Base-by-base conservation (phyloP, 176 grass and related monocot genomes). In the Poa annua region DNA sequence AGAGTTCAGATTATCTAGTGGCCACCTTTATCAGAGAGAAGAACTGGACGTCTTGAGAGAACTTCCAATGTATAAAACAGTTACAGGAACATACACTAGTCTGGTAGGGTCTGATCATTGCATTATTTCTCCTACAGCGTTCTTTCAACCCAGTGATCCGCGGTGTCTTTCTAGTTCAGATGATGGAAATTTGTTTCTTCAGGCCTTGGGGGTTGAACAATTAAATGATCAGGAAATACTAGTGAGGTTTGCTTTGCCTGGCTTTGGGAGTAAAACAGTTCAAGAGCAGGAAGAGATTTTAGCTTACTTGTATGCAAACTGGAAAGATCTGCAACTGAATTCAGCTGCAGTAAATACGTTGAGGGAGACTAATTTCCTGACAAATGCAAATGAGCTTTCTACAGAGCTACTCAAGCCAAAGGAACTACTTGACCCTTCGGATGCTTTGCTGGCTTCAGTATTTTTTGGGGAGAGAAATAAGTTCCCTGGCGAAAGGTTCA, bases 231-330 rank as follows among this genome's bases (percentile, higher is more conserved):
- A 98, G 57, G 90, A 95, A 85, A 85, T 93, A 83, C 64, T 98
- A 59, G 87, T 98, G 80, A 94, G 83, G 85, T 98, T 98, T 93
- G 95, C 92, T 20, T 89, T 98, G 78, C 92, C 92, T 81, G 80
- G 34, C 56, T 98, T 98, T 93, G 86, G 80, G 66, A 91, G 75
- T 48, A 98, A 82, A 91, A 93, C 86, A 75, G 56, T 85, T 86
- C 68, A 86, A 89, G 95, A 95, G 82, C 92, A 95, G 83, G 95
- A 95, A 88, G 87, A 90, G 42, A 95, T 98, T 78, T 86, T 98
- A 73, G 71, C 90, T 15, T 94, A 98, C 55, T 85, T 98, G 55
- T 92, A 91, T 75, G 75, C 79, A 72, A 98, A 93, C 84, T 98
- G 95, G 95, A 91, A 85, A 85, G 88, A 92, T 91, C 82, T 98